Base-by-base conservation (phyloP, 2,329 filamentous ascomycete genomes). In the Sarocladium kiliense region DNA sequence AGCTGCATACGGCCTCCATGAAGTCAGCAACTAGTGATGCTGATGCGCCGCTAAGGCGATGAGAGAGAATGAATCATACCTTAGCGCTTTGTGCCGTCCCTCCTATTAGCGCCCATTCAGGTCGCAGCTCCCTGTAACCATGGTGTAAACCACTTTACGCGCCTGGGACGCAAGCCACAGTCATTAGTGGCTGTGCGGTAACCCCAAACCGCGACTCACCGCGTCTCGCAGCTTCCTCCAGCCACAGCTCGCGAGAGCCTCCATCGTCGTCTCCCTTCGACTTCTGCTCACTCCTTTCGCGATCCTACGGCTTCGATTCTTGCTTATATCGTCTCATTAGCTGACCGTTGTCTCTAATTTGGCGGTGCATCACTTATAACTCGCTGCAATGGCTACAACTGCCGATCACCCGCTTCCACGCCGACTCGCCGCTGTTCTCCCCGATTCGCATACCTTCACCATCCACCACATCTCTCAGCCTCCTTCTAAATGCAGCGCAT, bases 401-500 rank as follows among this genome's bases (percentile, higher is more conserved):
- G 44, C 12, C 12, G 53, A 57, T 11, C 30, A 54, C 34, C 26
- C 42, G 42, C 57, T 66, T 41, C 57, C 56, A 36, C 21, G 56
- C 19, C 55, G 55, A 55, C 72, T 84, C 11, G 74, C 77, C 6
- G 64, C 69, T 1, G 74, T 77, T 11, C 76, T 87, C 10, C 84
- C 84, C 10, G 75, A 77, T 58, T 76, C 71, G 59, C 67, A 70
- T 64, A 72, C 65, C 14, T 88, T 96, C 67, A 85, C 79, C 60
- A 78, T 93, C 64, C 87, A 95, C 69, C 93, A 99, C 74, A 75
- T 97, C 62, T 96, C 91, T 23, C 96, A 92, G 4, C 88, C 89
- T 14, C 89, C 93, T 4, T 86, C 84, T 32, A 79, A 79, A 66
- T 87, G 85, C 59, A 80, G 85, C 9, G 81, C 93, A 16, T 82